Evolutionary conservation across 2,329 filamentous ascomycete species (phyloP), one percentile per base, ranked within the genome.

Genomic region (Trichoderma citrinoviride): DNA sequence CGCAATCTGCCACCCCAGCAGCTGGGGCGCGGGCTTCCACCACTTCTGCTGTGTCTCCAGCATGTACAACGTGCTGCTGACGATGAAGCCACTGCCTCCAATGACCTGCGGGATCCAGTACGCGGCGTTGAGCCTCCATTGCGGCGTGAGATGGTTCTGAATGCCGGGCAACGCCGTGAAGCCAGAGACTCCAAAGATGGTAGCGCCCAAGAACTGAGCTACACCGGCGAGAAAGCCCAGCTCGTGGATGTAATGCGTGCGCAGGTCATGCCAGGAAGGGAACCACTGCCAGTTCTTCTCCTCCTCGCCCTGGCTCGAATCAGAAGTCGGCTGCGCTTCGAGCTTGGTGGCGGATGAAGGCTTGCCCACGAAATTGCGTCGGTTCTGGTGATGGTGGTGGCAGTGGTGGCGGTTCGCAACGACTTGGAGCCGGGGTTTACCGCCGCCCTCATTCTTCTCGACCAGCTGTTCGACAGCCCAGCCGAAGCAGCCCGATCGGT

Each of bases 1-100:
- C 0, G 86, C 87, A 68, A 90, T 83, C 73, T 90, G 86, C 88
- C 87, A 90, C 3, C 87, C 87, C 1, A 90, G 78, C 0, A 85
- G 77, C 3, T 74, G 71, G 3, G 78, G 79, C 0, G 85, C 84
- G 0, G 88, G 87, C 14, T 78, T 75, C 69, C 84, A 90, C 87
- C 88, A 90, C 52, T 79, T 82, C 46, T 79, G 72, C 73, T 90
- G 87, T 3, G 86, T 88, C 73, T 90, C 88, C 7, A 90, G 70
- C 82, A 89, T 89, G 74, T 89, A 90, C 1, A 90, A 74, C 3
- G 77, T 70, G 23, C 82, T 78, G 7, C 79, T 88, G 25, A 87
- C 70, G 66, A 89, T 82, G 74, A 90, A 90, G 5, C 87, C 85
- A 0, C 73, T 72, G 1, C 87, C 87, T 4, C 88, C 87, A 2